Base-by-base conservation (phyloP, 768 basidiomycete genomes). In the Tulasnella sp. region DNA sequence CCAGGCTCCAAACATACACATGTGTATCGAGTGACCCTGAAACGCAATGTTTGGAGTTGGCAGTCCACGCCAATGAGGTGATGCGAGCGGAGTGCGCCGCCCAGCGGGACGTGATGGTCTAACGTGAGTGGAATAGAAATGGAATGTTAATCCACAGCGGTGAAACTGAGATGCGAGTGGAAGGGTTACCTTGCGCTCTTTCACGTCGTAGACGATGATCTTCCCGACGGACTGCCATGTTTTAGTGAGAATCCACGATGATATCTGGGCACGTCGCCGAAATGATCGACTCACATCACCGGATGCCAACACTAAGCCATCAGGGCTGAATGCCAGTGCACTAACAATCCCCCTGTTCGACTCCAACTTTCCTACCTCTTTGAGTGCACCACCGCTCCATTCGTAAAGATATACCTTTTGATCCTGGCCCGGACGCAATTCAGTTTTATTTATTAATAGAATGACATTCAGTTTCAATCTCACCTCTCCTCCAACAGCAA, bases 211-310 rank as follows among this genome's bases (percentile, higher is more conserved):
- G 17, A 96, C 75, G 21, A 84, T 73, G 58, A 97, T 81, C 70
- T 86, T 86, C 21, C 94, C 94, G 30, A 77, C 79, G 2, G 88
- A 83, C 90, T 95, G 64, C n/a, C n/a, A n/a, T n/a, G n/a, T n/a
- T n/a, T n/a, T n/a, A n/a, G n/a, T n/a, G n/a, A n/a, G n/a, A n/a
- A n/a, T n/a, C n/a, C n/a, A n/a, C n/a, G n/a, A n/a, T n/a, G n/a
- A n/a, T n/a, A n/a, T n/a, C n/a, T n/a, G n/a, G n/a, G n/a, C n/a
- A n/a, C n/a, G n/a, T n/a, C n/a, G n/a, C n/a, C n/a, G n/a, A n/a
- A n/a, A n/a, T n/a, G n/a, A n/a, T n/a, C n/a, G n/a, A n/a, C n/a
- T 71, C 65, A 94, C 92, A 72, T 97, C 92, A 49, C 94, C 95
- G 4, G 84, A 78, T 55, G 86, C 90, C 10, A 98, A 75, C 38